Evolutionary conservation across 1,284 basidiomycete species (phyloP).

Genomic region (Ustilago trichophora): DNA sequence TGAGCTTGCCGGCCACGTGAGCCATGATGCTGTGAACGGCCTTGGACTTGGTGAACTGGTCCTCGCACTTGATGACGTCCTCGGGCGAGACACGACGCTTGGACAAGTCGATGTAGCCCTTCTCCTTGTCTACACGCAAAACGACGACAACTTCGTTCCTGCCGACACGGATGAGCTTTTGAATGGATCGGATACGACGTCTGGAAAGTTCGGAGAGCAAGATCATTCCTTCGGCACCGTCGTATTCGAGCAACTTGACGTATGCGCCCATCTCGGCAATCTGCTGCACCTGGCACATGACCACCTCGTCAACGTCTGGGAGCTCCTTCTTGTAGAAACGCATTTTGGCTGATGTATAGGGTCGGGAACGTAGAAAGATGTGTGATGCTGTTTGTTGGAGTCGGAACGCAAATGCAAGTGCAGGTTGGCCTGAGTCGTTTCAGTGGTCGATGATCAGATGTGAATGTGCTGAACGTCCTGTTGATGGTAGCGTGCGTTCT

Average conservation of each 20-base stretch:
- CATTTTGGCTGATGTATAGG: slow-evolving; percentile 48
- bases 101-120: slow-evolving; percentile 98
- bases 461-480: no score
- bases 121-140: slow-evolving; percentile 97
- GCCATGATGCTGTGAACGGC: slow-evolving; percentile 65
- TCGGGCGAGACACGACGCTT: slow-evolving; percentile 99
- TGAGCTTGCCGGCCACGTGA: slow-evolving; percentile 63
- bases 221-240: slow-evolving; percentile 99
- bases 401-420: no score
- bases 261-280: slow-evolving; percentile 99
- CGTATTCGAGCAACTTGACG: slow-evolving; percentile 97
- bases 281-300: slow-evolving; percentile 99
- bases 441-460: no score
- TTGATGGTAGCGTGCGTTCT: neutral
- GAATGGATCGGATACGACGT: slow-evolving; percentile 95
- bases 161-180: slow-evolving; percentile 96
- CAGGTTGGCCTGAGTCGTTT: no score
- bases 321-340: slow-evolving; percentile 66
- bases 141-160: slow-evolving; percentile 99
- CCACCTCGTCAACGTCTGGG: slow-evolving; percentile 84
- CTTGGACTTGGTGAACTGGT: slow-evolving; percentile 97
- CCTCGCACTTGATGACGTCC: slow-evolving; percentile 98
- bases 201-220: slow-evolving; percentile 94
- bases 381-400: neutral
- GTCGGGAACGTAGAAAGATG: neutral